Base-by-base conservation (phyloP, 176 grass and related monocot genomes). In the Tillandsia leiboldiana region DNA sequence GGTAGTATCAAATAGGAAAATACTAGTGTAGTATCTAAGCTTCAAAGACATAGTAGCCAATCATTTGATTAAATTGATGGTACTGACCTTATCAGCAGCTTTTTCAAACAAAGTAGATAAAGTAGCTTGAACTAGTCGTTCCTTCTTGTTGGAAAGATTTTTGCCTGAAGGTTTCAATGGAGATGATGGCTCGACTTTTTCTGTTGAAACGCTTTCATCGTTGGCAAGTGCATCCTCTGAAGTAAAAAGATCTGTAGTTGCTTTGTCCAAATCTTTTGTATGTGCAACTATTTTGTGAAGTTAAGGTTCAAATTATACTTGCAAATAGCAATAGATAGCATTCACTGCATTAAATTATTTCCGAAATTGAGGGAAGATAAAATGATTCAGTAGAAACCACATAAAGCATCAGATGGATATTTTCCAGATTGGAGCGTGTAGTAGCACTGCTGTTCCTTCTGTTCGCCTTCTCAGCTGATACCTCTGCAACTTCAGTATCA, bases 31-130 rank as follows among this genome's bases (percentile, higher is more conserved):
- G 7, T 42, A 42, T 42, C 33, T 42, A 42, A 42, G 33, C 3
- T 42, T 42, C 33, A 42, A 42, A 42, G 33, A 42, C 33, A 42
- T 7, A 42, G 33, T 7, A 42, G 33, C 33, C 5, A 42, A 1
- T 63, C 3, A 75, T 73, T 42, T 82, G 67, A 65, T 12, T 51
- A 26, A 63, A 24, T 78, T 70, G 49, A 15, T 29, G 66, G 22
- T 79, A 64, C 88, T 86, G 70, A 91, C 90, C 79, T 85, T 85
- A 47, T 87, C 79, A 57, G 70, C 76, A 66, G 54, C 86, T 77
- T 90, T 92, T 49, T 83, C 80, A 75, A 97, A 90, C 64, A 96
- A 74, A 63, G 51, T 74, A 74, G 89, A 96, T 69, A 96, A 70
- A 72, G 86, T 92, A 83, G 89, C 76, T 78, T 92, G 93, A 73